Evolutionary conservation across 345 rosid species (phyloP), one percentile per base, ranked within the genome.

Genomic region (Acer campestre): DNA sequence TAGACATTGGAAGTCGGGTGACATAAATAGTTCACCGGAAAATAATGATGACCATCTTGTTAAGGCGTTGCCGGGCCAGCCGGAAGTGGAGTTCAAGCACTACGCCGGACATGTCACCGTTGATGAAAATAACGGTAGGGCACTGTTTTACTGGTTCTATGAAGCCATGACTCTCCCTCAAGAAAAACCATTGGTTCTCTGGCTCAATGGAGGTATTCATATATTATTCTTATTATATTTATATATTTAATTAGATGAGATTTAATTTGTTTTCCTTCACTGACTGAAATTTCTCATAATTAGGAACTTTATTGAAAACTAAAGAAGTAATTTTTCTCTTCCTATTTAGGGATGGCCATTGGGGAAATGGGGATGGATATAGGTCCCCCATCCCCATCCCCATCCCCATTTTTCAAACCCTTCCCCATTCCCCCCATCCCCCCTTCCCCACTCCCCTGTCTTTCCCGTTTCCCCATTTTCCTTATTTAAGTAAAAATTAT

Each of bases 201-300:
- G 98, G 98, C 97, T 95, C 42, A 95, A 93, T 84, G 98, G 98
- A 89, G 98, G 98, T 95, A 89, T 35, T 5, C 46, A 40, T 61
- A 20, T 17, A 22, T 68, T 67, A 10, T 38, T 66, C 17, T 12
- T 44, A 11, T 65, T 68, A 22, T 61, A 7, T 35, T 1, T 11
- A 7, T 25, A 13, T 62, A 11, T 23, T 62, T 10, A 2, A 22
- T 29, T 10, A 10, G 1, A 14, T 31, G 38, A 35, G 38, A 35
- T 35, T 35, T 35, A 35, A 35, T 53, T 49, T 53, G 16, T 53
- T 31, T 23, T 70, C 62, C 44, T 27, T 70, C 22, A 22, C 18
- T 53, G 3, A 51, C 46, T 42, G 46, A 8, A 12, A 14, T 14
- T 49, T 53, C n/a, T 51, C 58, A 4, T 35, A 35, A 35, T 53